phyloP scores from a whole-genome alignment of 495 filamentous ascomycete species.

The Aspergillus asperescens region DNA sequence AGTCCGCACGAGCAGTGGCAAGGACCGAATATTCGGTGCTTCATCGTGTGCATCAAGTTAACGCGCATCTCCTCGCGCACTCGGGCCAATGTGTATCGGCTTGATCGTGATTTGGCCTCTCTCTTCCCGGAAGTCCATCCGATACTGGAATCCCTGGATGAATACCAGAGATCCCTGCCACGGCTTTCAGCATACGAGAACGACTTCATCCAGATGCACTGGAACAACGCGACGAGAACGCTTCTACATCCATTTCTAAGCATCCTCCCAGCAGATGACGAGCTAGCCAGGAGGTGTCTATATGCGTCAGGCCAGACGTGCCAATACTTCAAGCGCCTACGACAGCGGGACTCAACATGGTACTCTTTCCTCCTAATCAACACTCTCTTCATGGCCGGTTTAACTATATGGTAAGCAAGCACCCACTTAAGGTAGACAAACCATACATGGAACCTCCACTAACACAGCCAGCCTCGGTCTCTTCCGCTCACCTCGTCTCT shows the following conservation, averaged over 20 bases:
- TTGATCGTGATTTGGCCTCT: conserved; percentile 26
- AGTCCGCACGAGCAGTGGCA: neutral
- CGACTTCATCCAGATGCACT: conserved; percentile 40
- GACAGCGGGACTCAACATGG: conserved; percentile 34
- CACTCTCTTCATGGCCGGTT: conserved; percentile 37
- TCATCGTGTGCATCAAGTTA: conserved; percentile 32
- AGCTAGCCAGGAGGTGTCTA: conserved; percentile 27
- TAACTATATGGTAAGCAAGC: conserved; percentile 34
- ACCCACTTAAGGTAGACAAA: too few relatives aligned
- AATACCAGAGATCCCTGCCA: conserved; percentile 27
- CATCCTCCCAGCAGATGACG: conserved; percentile 27
- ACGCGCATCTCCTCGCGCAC: conserved; percentile 37
- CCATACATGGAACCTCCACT: too few relatives aligned
- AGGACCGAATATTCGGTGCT: conserved; percentile 15
- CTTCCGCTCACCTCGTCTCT: conserved; percentile 27
- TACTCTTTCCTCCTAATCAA: conserved; percentile 41
- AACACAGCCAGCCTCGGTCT: conserved; percentile 19
- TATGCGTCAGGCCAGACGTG: conserved; percentile 37
- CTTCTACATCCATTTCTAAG: conserved; percentile 39
- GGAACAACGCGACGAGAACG: conserved; percentile 36
- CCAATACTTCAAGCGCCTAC: conserved; percentile 38
- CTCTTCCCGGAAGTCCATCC: conserved; percentile 28
- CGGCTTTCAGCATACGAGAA: conserved; percentile 24
- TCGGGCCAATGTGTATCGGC: conserved; percentile 36
- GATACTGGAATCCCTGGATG: conserved; percentile 27